Evolutionary conservation across 495 filamentous ascomycete species (phyloP), one percentile per base, ranked within the genome.

Genomic region (Tetracladium setigerum): DNA sequence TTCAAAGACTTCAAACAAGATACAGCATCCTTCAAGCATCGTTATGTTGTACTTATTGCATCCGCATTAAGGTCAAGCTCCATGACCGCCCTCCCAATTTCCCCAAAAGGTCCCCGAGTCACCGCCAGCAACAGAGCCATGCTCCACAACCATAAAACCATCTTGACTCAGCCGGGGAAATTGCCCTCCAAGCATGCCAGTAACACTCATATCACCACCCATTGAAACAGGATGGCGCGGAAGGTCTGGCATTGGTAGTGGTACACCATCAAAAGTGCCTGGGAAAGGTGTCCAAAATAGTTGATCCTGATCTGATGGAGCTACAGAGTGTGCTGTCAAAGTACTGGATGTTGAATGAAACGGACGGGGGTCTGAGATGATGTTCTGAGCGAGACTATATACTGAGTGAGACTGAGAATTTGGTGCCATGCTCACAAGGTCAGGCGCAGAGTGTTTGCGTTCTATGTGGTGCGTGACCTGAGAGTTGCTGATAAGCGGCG

Each of bases 231-330:
- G 35, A 13, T 34, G 19, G 6, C 27, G 27, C 15, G 46, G 46
- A 17, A 30, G 43, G 11, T 13, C 11, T 18, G 32, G 32, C 10
- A 33, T 35, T 15, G 35, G 46, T 4, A 59, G 30, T 8, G 58
- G 56, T 4, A 59, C 16, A 27, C 56, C 56, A n/a, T 53, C 41
- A 9, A 30, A 13, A 11, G 14, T 18, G 16, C 54, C 52, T 1
- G 41, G 16, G 32, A 61, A 61, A 10, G 58, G 58, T 7, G 55
- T 56, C 58, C 58, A 61, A 17, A 51, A 55, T 15, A 46, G 35
- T 27, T 52, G 31, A 14, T 30, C 18, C 10, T 18, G 15, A 13
- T 30, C 24, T 12, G 16, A 8, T 9, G 30, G 30, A 15, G 41
- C 15, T 33, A 15, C 19, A 18, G 24, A 24, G 11, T 15, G 37